Evolutionary conservation across 495 filamentous ascomycete species (phyloP), one percentile per base, ranked within the genome.

Genomic region (Copromyces sp.): DNA sequence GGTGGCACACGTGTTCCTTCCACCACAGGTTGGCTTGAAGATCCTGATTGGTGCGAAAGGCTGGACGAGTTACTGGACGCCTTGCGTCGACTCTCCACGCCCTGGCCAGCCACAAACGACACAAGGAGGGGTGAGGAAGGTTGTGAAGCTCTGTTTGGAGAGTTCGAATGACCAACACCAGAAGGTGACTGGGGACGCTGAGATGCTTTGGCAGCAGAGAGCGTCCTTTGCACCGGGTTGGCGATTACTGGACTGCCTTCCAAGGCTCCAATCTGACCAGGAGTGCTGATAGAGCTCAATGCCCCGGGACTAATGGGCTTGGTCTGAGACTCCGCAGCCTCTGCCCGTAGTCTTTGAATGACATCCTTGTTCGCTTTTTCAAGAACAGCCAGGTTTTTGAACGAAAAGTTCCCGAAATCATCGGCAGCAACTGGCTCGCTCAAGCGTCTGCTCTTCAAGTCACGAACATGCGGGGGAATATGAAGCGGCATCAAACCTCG

Each of bases 321-420:
- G 78, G 76, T 86, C 75, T 92, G 90, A 20, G 86, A 85, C 45
- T 92, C 91, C 79, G 94, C 84, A 39, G 93, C 94, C 78, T 98
- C 95, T 37, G 93, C 93, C 11, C 94, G 89, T 72, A 99, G 86
- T 77, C 97, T 97, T 77, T 98, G 94, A 44, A 99, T 95, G 53
- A 98, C 93, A 79, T 99, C 96, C 78, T 98, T 98, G 79, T 99
- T 99, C 44, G 96, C 95, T 79, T 97, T 98, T 78, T 98, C 95
- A 24, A 99, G 86, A 71, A 98, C 95, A 1, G 95, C 93, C 40
- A 99, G 85, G 76, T 99, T 99, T 83, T 98, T 99, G 86, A 97
- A 99, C 40, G 94, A 87, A 83, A 99, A 99, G 73, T 88, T 93
- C 41, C 95, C 95, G 84, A 99, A 99, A 80, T 99, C 95, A 81